Conservation (phyloP, 768 basidiomycete genomes). For the Rhizopogon vinicolor region DNA sequence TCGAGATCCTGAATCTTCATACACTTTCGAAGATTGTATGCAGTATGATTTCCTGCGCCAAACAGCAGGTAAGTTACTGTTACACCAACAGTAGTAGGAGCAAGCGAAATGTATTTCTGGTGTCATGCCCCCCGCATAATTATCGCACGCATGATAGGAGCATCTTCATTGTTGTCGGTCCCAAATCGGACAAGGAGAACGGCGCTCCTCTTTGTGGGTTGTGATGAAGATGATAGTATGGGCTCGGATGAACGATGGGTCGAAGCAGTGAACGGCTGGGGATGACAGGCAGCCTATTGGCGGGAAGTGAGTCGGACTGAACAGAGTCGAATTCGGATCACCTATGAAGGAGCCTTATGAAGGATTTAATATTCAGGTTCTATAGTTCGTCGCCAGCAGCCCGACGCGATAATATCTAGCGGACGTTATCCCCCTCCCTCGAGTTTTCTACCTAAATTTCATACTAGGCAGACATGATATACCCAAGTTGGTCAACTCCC, state of each 20-base stretch:
- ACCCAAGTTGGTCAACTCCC: no score
- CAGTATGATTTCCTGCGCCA: constrained; percentile 76
- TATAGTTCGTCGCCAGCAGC: no score
- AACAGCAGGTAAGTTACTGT: constrained; percentile 2
- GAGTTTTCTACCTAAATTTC: no score
- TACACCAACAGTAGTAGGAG: background rate
- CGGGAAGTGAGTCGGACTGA: constrained; percentile 54
- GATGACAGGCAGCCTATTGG: constrained; percentile 61
- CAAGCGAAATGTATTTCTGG: constrained; percentile 57
- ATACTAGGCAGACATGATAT: no score
- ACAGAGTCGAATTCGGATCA: no score
- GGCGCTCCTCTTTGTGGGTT: background rate
- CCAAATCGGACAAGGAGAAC: constrained; percentile 9
- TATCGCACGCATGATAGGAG: constrained; percentile 57
- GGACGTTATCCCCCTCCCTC: no score
- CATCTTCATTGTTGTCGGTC: constrained; percentile 10
- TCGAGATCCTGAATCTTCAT: constrained; percentile 81
- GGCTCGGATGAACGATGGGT: constrained; percentile 3
- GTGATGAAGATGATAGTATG: constrained; percentile 20
- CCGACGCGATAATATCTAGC: no score
- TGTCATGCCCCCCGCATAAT: constrained; percentile 74
- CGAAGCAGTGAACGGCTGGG: constrained; percentile 33
- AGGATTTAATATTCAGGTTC: no score
- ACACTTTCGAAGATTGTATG: constrained; percentile 88
- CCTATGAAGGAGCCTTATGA: no score